These are phyloP conservation scores for Syncephalis fuscata DNA, from an alignment of 371 early-diverging fungal species.

Conservation along the genomic window DNA sequence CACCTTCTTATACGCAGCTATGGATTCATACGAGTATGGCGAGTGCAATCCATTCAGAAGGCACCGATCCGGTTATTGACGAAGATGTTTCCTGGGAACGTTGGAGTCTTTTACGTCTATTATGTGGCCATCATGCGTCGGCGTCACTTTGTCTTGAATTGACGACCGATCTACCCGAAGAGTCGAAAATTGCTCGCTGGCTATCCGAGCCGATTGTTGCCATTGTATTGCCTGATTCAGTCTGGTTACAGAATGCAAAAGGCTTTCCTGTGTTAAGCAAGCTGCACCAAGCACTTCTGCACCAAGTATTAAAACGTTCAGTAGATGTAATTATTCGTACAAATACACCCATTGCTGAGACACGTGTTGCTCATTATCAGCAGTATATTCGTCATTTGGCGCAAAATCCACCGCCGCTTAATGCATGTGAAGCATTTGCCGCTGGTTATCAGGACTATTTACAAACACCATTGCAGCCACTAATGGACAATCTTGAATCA, in stretches of 20 bases:
- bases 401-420: constrained; percentile 34
- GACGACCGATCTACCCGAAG: constrained; percentile 28
- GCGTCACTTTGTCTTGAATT: constrained; percentile 47
- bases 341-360: neutral
- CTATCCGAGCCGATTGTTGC: constrained; percentile 69
- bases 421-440: constrained; percentile 53
- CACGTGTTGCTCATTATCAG: constrained; percentile 20
- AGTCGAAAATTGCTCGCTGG: constrained; percentile 51
- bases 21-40: constrained; percentile 5
- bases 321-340: neutral
- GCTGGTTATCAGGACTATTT: constrained; percentile 72
- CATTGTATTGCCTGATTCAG: constrained; percentile 45
- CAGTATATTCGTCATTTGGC: constrained; percentile 57
- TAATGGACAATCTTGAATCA: constrained; percentile 86
- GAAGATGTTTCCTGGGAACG: constrained; percentile 27
- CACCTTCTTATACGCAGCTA: constrained; percentile 26
- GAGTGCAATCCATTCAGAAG: constrained; percentile 1
- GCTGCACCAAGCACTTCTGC: constrained; percentile 8
- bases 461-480: constrained; percentile 77
- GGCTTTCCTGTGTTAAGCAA: constrained; percentile 79
- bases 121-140: constrained; percentile 31
- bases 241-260: constrained; percentile 59
- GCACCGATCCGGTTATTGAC: constrained; percentile 6
- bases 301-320: neutral
- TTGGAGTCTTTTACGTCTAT: constrained; percentile 48